Evolutionary conservation across 2,329 filamentous ascomycete species (phyloP), one percentile per base, ranked within the genome.

Genomic region (Leptographium lundbergii): DNA sequence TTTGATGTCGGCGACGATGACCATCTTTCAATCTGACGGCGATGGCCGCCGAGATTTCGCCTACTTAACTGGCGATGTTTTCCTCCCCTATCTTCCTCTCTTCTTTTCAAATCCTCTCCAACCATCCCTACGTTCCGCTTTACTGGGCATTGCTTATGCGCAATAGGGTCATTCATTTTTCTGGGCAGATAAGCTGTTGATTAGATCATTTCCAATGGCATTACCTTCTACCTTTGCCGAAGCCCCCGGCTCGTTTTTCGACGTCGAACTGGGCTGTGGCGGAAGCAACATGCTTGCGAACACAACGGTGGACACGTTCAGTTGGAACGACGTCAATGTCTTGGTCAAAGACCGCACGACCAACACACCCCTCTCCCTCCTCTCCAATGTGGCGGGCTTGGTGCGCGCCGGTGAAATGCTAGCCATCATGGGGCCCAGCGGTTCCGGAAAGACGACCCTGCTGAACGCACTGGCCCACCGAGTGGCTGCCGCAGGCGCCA

Each of bases 391-490:
- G 54, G 77, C 79, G 66, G 88, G 88, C 13, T 71, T 82, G 56
- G 81, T 88, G 52, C 73, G 83, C 68, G 84, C 85, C 36, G 84
- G 87, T 34, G 85, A 91, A 66, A 74, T 91, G 50, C 79, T 89
- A 61, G 90, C 89, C 47, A 72, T 95, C 53, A 92, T 95, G 88
- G 90, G 90, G 27, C 89, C 89, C 10, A 79, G 75, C 36, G 81
- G 81, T 5, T 79, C 82, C 60, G 90, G 90, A 56, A 95, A 95
- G 71, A 94, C 90, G 0, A 95, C 89, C 0, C 77, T 95, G 0
- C 77, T 95, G 42, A 91, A 95, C 68, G 82, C 88, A 6, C 81
- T 95, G 17, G 89, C 90, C 7, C 61, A 74, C 74, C 62, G 74
- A 75, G 75, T 76, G 0, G 74, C 78, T 6, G 75, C 76, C 22